Percentiles rank a stretch among this genome's conserved stretches.
Evolutionary conservation across 2,329 filamentous ascomycete genomes (phyloP).

Genomic region (Apiospora malaysiana): DNA sequence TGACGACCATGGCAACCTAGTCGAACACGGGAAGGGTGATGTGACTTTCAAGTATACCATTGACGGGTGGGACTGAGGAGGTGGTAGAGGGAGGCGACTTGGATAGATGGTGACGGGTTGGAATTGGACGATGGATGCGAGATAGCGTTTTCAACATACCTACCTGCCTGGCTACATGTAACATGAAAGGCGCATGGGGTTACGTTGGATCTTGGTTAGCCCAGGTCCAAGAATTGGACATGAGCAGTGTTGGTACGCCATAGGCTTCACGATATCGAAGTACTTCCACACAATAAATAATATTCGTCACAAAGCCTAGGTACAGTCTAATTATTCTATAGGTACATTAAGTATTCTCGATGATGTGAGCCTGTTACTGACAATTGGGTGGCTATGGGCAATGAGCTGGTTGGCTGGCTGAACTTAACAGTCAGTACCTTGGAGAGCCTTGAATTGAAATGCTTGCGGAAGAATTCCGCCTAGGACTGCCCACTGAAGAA

Average conservation of each 20-base stretch:
- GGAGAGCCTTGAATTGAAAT: background rate
- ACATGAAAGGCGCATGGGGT: background rate
- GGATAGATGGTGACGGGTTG: background rate
- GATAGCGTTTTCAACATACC: background rate
- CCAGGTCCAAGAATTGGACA: too few species aligned
- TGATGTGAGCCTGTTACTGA: background rate
- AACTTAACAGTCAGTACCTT: too few species aligned
- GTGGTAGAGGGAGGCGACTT: background rate
- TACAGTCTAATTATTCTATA: too few species aligned
- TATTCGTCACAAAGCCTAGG: background rate
- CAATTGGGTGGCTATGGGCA: too few species aligned
- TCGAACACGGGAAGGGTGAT: slow-evolving; percentile 61
- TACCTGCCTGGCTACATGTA: background rate
- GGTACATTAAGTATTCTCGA: too few species aligned
- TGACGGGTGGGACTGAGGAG: slow-evolving; percentile 23
- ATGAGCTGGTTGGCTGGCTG: too few species aligned
- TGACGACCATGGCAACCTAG: slow-evolving; percentile 61
- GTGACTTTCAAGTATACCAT: slow-evolving; percentile 61
- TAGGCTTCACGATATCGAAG: too few species aligned
- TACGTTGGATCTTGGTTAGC: background rate
- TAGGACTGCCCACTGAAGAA: background rate
- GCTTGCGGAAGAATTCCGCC: slow-evolving; percentile 7
- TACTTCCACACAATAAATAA: background rate
- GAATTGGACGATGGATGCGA: background rate
- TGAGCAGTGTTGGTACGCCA: background rate